Evolutionary conservation across 2,329 filamentous ascomycete genomes (phyloP), one percentile per base, ranked within the genome.

Genomic region (Penicillium sp.): DNA sequence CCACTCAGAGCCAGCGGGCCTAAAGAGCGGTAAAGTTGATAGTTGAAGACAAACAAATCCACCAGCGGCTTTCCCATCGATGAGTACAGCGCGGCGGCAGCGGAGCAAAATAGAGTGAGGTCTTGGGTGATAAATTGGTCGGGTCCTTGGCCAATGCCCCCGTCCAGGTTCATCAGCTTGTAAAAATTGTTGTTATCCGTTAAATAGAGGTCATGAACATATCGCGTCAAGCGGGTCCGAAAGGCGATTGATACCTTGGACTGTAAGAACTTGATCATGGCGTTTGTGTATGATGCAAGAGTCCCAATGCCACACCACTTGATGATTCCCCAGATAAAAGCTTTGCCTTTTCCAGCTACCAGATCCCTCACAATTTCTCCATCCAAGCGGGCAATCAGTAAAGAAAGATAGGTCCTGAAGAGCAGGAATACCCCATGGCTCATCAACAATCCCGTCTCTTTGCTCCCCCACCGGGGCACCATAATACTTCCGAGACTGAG

Each of bases 111-210:
- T 1, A 95, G 73, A 0, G 92, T 96, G 20, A 98, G 73, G 62
- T 98, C 92, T 60, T 96, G 90, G 0, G 92, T 96, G 57, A 98
- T 96, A 65, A 89, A 96, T 57, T 98, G 92, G 57, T 98, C 92
- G 7, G 89, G 87, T 10, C 86, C 84, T 58, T 93, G 85, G 1
- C 88, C 90, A 26, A 96, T 80, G 1, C 90, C 90, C 8, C 92
- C 92, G 52, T 98, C 92, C 29, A 95, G 67, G 55, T 96, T 96
- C 15, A 84, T 78, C 39, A 98, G 71, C 63, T 95, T 96, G 67
- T 96, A 98, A 64, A 95, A 98, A 58, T 93, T 95, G 48, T 95
- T 77, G 52, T 92, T 88, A 39, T 93, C 84, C 61, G 94, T 95
- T 11, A 98, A 76, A 57, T 98, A 98, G 6, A 98, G 70, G 57